phyloP scores from a whole-genome alignment of 805 yeast genomes.

The Yamadazyma laniorum region DNA sequence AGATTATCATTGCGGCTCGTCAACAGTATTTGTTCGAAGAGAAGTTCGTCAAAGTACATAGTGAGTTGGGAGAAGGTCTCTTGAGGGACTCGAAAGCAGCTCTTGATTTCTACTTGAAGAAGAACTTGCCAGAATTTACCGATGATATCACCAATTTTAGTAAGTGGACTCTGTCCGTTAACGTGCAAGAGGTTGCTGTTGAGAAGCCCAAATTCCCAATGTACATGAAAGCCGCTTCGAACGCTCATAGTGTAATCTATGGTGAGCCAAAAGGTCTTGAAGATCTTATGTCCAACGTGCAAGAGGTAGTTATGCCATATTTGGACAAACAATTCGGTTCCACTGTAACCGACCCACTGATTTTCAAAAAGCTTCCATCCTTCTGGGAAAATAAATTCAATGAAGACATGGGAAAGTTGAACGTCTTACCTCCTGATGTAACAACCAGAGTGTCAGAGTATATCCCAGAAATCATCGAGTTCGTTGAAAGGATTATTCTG shows the following conservation, averaged over 20 bases:
- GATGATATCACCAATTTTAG: conserved; percentile 34
- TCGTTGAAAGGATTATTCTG: conserved; percentile 68
- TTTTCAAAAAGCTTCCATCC: conserved; percentile 79
- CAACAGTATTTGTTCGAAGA: conserved; percentile 77
- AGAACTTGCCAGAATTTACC: conserved; percentile 51
- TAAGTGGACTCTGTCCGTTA: conserved; percentile 51
- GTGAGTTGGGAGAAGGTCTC: conserved; percentile 34
- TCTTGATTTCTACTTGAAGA: conserved; percentile 47
- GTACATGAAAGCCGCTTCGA: conserved; percentile 63
- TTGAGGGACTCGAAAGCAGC: conserved; percentile 39
- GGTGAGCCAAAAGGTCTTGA: conserved; percentile 19
- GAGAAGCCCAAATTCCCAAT: conserved; percentile 83
- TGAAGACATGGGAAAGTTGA: conserved; percentile 79
- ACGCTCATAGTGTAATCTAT: conserved; percentile 49
- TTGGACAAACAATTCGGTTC: conserved; percentile 74
- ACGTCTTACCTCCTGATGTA: conserved; percentile 79
- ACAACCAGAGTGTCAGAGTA: conserved; percentile 95
- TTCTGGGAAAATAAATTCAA: conserved; percentile 87
- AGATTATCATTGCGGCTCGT: conserved; percentile 91
- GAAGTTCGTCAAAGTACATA: conserved; percentile 36
- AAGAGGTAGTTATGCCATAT: conserved; percentile 71
- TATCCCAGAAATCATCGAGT: conserved; percentile 85
- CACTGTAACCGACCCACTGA: conserved; percentile 76
- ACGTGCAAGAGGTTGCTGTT: conserved; percentile 49
- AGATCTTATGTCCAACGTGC: conserved; percentile 50